A percentile compares a stretch with the other conserved stretches of the same genome.
These are phyloP conservation scores for Xanthoconium separans DNA, from an alignment of 1,284 basidiomycete species.

Conservation along the genomic window DNA sequence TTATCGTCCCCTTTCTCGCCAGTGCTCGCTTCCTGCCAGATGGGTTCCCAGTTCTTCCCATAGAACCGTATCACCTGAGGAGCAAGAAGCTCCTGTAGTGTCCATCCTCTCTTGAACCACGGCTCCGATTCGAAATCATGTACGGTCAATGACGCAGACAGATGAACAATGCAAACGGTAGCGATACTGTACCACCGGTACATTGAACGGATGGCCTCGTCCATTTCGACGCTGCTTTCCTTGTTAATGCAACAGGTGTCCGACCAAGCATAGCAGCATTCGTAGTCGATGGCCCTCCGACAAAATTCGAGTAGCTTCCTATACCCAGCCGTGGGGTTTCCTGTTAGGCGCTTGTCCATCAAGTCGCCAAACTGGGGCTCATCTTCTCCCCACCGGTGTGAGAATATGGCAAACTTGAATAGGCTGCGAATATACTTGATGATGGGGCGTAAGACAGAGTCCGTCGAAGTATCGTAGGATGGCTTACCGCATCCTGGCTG, in stretches of 20 bases:
- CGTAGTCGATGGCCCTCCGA: slow-evolving; percentile 9
- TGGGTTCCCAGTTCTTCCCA: slow-evolving; percentile 17
- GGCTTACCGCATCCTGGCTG: slow-evolving; percentile 6
- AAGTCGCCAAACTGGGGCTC: slow-evolving; percentile 17
- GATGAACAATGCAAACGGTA: slow-evolving; percentile 19
- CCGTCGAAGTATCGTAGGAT: neutral
- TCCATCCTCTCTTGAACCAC: slow-evolving; percentile 24
- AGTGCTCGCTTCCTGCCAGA: neutral
- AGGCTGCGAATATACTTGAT: slow-evolving; percentile 14
- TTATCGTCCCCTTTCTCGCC: slow-evolving; percentile 8
- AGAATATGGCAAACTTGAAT: slow-evolving; percentile 22
- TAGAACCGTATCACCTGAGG: slow-evolving; percentile 19
- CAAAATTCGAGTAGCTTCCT: slow-evolving; percentile 16
- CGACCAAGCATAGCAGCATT: slow-evolving; percentile 20
- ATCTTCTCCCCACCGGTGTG: slow-evolving; percentile 19
- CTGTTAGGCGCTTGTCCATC: neutral
- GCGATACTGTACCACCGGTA: slow-evolving; percentile 21
- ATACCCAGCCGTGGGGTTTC: slow-evolving; percentile 9
- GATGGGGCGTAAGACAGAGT: slow-evolving; percentile 1
- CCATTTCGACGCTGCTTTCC: slow-evolving; percentile 22
- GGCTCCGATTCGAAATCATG: slow-evolving; percentile 16
- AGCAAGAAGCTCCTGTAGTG: slow-evolving; percentile 21
- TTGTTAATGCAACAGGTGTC: slow-evolving; percentile 27
- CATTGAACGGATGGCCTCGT: slow-evolving; percentile 27
- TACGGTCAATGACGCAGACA: slow-evolving; percentile 9